Conservation (phyloP, 495 filamentous ascomycete genomes). For the Penicillium samsonianum region DNA sequence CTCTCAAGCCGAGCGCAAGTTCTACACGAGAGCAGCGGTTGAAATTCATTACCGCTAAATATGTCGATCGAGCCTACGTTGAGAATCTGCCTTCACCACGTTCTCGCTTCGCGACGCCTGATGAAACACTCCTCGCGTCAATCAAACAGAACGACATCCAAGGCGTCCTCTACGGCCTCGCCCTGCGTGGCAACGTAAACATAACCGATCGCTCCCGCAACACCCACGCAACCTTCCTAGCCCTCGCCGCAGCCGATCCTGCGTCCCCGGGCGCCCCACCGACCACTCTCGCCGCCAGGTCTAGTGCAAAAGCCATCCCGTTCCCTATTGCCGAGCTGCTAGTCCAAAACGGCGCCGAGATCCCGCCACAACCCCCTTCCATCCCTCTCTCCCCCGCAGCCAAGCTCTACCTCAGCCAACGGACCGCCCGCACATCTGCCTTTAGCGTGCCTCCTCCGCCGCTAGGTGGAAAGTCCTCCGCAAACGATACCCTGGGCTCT, state of each 20-base stretch:
- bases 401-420: conserved; percentile 80
- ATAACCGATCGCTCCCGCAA: conserved; percentile 81
- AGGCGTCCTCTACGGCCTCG: conserved; percentile 86
- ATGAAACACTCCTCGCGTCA: conserved; percentile 88
- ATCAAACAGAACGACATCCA: conserved; percentile 94
- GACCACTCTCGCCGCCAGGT: conserved; percentile 37
- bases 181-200: conserved; percentile 85
- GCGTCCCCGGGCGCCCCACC: conserved; percentile 62
- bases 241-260: conserved; percentile 92
- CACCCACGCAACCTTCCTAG: conserved; percentile 86
- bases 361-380: conserved; percentile 69
- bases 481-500: conserved; percentile 45
- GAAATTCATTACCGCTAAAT: conserved; percentile 93
- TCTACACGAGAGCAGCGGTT: conserved; percentile 87
- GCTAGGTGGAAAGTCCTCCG: conserved; percentile 27
- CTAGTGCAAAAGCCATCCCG: conserved; percentile 45
- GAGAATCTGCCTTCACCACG: conserved; percentile 71
- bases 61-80: conserved; percentile 81
- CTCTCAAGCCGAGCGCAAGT: conserved; percentile 66
- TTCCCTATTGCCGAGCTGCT: conserved; percentile 93
- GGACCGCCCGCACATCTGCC: conserved; percentile 52
- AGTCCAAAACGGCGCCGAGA: conserved; percentile 90
- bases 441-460: conserved; percentile 27
- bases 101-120: conserved; percentile 75
- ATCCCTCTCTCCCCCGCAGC: conserved; percentile 77